These are phyloP conservation scores for Podila epigama DNA, from an alignment of 192 early-diverging fungal genomes.

Conservation along the genomic window DNA sequence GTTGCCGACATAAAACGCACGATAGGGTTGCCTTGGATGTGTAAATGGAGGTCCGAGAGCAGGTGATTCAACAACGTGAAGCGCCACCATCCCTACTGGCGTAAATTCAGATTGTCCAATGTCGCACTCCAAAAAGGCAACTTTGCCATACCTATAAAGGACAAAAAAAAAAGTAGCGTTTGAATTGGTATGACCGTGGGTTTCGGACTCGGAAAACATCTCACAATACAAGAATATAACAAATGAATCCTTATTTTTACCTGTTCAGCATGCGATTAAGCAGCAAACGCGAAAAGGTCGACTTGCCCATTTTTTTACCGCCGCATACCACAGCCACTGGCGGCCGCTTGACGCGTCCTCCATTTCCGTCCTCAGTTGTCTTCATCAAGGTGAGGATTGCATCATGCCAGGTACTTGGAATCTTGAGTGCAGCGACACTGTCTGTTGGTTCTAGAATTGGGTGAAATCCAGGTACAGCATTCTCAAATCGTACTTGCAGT, in stretches of 20 bases:
- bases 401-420: constrained; percentile 21
- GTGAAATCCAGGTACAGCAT: constrained; percentile 54
- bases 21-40: constrained; percentile 68
- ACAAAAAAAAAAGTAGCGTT: too few relatives aligned
- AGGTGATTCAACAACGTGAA: constrained; percentile 76
- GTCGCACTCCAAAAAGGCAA: constrained; percentile 92
- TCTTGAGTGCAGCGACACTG: constrained; percentile 13
- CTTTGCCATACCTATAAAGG: constrained; percentile 61
- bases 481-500: constrained; percentile 14
- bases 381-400: constrained; percentile 20
- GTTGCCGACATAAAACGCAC: constrained; percentile 79
- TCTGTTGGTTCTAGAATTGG: constrained; percentile 49
- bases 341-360: constrained; percentile 14
- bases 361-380: constrained; percentile 19
- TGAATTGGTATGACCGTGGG: too few relatives aligned
- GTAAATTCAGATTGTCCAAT: constrained; percentile 92
- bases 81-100: constrained; percentile 77
- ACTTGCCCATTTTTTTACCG: constrained; percentile 87
- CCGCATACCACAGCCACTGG: constrained; percentile 77
- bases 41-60: constrained; percentile 88
- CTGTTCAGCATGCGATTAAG: constrained; percentile 78
- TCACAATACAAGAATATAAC: not conserved
- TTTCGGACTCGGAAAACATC: too few relatives aligned
- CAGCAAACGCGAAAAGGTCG: constrained; percentile 80
- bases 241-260: constrained; percentile 38